Conservation (phyloP, 78 protist genomes). For the Monosiga brevicollis region DNA sequence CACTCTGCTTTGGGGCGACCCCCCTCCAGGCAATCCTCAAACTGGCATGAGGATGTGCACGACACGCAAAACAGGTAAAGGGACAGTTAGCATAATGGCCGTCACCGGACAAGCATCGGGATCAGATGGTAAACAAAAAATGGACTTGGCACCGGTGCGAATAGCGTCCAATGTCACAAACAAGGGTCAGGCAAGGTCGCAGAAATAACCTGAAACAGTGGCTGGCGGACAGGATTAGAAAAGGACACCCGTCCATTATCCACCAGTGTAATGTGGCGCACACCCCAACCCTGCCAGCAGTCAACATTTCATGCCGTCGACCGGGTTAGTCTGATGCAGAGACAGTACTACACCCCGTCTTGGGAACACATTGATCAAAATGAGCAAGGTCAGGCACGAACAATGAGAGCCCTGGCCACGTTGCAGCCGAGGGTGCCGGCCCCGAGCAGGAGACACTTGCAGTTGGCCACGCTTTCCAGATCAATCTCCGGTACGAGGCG, state of each 20-base stretch:
- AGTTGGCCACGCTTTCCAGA: conserved; percentile 42
- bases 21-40: conserved; percentile 63
- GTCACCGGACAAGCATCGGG: too few relatives aligned
- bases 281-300: conserved; percentile 77
- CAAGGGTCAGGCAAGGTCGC: too few relatives aligned
- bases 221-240: conserved; percentile 92
- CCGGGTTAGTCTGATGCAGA: neutral
- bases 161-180: too few relatives aligned
- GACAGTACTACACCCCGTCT: neutral
- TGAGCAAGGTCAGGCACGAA: neutral
- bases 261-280: conserved; percentile 82
- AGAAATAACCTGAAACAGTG: conserved; percentile 46
- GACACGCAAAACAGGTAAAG: too few relatives aligned
- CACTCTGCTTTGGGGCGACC: conserved; percentile 72
- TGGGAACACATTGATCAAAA: neutral
- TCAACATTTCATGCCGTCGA: neutral
- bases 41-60: too few relatives aligned
- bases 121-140: too few relatives aligned
- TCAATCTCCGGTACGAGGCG: conserved; percentile 82
- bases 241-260: conserved; percentile 81
- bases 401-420: conserved; percentile 85
- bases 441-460: conserved; percentile 80
- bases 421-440: conserved; percentile 98
- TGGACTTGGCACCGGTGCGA: too few relatives aligned
- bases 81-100: too few relatives aligned